A percentile compares a stretch with the other conserved stretches of the same genome.
phyloP scores from a whole-genome alignment of 2,329 filamentous ascomycete genomes.

The Colletotrichum horii region DNA sequence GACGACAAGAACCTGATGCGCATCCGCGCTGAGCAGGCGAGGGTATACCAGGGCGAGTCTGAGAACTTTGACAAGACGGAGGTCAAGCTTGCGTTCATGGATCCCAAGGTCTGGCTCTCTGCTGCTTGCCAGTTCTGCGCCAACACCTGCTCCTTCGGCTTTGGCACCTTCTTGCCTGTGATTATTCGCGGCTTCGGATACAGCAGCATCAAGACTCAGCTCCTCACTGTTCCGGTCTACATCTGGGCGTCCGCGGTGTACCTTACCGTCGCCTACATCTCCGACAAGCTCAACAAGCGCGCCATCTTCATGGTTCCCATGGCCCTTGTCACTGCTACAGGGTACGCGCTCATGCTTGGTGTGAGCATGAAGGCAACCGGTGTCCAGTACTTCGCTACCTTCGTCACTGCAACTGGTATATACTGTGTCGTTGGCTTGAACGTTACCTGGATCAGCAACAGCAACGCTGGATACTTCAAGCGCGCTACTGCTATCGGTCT shows the following conservation, averaged over 20 bases:
- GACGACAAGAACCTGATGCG: constrained; percentile 57
- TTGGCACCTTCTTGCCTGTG: constrained; percentile 61
- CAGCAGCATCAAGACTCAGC: constrained; percentile 52
- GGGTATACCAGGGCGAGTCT: constrained; percentile 49
- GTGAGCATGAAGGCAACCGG: constrained; percentile 44
- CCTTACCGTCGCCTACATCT: constrained; percentile 47
- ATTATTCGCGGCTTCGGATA: constrained; percentile 60
- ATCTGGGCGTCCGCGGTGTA: constrained; percentile 53
- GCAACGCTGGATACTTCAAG: constrained; percentile 49
- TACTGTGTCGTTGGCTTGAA: constrained; percentile 41
- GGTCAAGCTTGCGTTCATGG: constrained; percentile 50
- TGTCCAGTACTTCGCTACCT: constrained; percentile 12
- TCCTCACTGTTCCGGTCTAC: constrained; percentile 63
- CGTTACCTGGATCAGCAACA: constrained; percentile 50
- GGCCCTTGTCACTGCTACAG: constrained; percentile 56
- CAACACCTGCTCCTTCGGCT: constrained; percentile 59
- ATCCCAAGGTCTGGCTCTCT: constrained; percentile 57
- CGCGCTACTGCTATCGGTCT: constrained; percentile 51
- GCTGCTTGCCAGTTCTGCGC: constrained; percentile 56
- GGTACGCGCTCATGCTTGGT: constrained; percentile 53
- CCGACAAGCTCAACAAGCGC: constrained; percentile 44
- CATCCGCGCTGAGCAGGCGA: constrained; percentile 47
- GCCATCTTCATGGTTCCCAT: constrained; percentile 45
- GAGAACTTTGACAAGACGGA: constrained; percentile 56
- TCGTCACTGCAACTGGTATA: not conserved